These are phyloP conservation scores for Paecilomyces dactylethromorphus DNA, from an alignment of 2,329 filamentous ascomycete species.

Conservation along the genomic window DNA sequence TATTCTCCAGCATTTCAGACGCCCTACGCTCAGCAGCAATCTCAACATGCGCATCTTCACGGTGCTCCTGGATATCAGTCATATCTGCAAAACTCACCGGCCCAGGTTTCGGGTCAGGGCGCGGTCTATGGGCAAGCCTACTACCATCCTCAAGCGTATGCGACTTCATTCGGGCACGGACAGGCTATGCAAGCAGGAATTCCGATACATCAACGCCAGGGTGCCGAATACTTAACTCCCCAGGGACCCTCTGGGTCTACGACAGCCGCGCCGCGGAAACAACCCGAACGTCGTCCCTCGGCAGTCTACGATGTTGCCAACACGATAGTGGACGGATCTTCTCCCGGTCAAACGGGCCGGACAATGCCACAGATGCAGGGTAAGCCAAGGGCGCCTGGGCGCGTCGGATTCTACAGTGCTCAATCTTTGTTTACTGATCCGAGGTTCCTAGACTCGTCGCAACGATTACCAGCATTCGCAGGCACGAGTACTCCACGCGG, in stretches of 20 bases:
- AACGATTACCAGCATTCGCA: conserved; percentile 2
- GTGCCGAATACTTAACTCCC: conserved; percentile 2
- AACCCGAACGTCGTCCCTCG: conserved; percentile 7
- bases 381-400: conserved; percentile 9
- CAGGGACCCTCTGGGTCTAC: conserved; percentile 8
- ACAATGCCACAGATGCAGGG: conserved; percentile 11
- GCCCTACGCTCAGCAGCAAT: conserved; percentile 21
- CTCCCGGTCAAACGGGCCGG: conserved; percentile 16
- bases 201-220: conserved; percentile 3
- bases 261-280: conserved; percentile 21
- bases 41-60: conserved; percentile 10
- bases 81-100: conserved; percentile 11
- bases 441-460: background rate
- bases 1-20: conserved; percentile 20
- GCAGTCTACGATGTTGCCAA: conserved; percentile 26
- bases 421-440: background rate
- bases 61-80: conserved; percentile 14
- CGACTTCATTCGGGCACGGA: conserved; percentile 12
- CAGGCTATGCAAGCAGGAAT: conserved; percentile 4
- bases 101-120: conserved; percentile 14
- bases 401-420: background rate
- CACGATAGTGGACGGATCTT: conserved; percentile 33
- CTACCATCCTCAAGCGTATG: conserved; percentile 19
- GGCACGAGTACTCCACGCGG: conserved; percentile 45
- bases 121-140: conserved; percentile 17